These are phyloP conservation scores for Synchytrium microbalum DNA, from an alignment of 371 early-diverging fungal genomes.

Conservation along the genomic window DNA sequence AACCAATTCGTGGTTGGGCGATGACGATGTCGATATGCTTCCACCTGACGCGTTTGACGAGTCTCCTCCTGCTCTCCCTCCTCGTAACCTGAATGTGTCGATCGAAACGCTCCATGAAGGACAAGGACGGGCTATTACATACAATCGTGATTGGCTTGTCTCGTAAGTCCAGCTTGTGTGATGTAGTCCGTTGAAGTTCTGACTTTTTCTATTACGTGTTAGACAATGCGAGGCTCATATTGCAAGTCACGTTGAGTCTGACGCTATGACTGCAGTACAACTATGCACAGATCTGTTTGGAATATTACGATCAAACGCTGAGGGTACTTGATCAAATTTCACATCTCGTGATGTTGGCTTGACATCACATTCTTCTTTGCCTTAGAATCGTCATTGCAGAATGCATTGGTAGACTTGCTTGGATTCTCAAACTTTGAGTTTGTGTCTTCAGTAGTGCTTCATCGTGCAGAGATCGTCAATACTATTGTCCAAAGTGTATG, in stretches of 20 bases:
- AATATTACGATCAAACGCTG: constrained; percentile 20
- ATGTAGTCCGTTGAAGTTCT: constrained; percentile 2
- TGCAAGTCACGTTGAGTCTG: constrained; percentile 11
- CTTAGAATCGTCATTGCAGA: constrained; percentile 33
- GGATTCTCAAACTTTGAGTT: constrained; percentile 38
- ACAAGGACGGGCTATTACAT: background rate
- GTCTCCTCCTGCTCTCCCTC: background rate
- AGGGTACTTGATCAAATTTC: constrained; percentile 8
- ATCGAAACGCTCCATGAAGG: background rate
- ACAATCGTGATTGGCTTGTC: constrained; percentile 26
- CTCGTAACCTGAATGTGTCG: background rate
- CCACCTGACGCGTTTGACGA: background rate
- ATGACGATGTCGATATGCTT: background rate
- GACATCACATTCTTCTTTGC: background rate
- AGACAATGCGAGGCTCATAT: constrained; percentile 30
- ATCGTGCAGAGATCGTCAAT: constrained; percentile 25
- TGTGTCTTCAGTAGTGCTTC: constrained; percentile 17
- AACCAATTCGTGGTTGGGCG: background rate
- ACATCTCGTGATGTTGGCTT: background rate
- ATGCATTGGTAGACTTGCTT: constrained; percentile 30
- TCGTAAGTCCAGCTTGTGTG: constrained; percentile 5
- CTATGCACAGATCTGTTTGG: constrained; percentile 37
- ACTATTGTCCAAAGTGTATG: constrained; percentile 27
- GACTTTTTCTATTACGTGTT: background rate
- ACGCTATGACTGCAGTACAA: constrained; percentile 15